These are phyloP conservation scores for Cytospora mali DNA, from an alignment of 2,329 filamentous ascomycete species.

Conservation along the genomic window DNA sequence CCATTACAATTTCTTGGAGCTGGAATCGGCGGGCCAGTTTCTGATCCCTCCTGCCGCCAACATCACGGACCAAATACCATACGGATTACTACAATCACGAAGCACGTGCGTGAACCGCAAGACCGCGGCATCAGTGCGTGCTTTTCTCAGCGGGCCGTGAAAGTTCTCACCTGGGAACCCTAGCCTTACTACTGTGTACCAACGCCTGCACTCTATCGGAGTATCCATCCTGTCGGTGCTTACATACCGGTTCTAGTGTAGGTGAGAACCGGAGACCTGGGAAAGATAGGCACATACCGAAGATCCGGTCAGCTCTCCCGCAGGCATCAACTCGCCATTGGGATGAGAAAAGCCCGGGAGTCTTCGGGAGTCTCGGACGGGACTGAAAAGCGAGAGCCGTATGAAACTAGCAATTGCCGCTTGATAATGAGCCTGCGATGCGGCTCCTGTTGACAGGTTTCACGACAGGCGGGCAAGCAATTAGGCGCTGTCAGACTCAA, in stretches of 20 bases:
- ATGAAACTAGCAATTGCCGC: background rate
- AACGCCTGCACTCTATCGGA: background rate
- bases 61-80: no score
- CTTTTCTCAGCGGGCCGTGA: background rate
- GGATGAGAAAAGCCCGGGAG: background rate
- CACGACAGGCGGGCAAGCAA: slow-evolving; percentile 17
- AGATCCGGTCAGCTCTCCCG: background rate
- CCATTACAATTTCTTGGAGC: background rate
- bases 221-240: background rate
- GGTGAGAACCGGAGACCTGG: slow-evolving; percentile 9
- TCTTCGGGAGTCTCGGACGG: background rate
- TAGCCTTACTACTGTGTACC: no score
- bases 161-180: background rate
- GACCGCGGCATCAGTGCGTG: background rate
- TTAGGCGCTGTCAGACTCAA: slow-evolving; percentile 5
- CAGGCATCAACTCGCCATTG: background rate
- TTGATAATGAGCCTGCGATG: background rate
- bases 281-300: background rate
- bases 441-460: slow-evolving; percentile 12
- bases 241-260: background rate
- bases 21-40: background rate
- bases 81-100: background rate
- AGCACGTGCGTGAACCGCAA: background rate
- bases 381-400: background rate
- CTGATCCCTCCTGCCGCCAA: no score